Evolutionary conservation across 2,329 filamentous ascomycete species (phyloP), one percentile per base, ranked within the genome.

Genomic region (Xylariaceae sp.): DNA sequence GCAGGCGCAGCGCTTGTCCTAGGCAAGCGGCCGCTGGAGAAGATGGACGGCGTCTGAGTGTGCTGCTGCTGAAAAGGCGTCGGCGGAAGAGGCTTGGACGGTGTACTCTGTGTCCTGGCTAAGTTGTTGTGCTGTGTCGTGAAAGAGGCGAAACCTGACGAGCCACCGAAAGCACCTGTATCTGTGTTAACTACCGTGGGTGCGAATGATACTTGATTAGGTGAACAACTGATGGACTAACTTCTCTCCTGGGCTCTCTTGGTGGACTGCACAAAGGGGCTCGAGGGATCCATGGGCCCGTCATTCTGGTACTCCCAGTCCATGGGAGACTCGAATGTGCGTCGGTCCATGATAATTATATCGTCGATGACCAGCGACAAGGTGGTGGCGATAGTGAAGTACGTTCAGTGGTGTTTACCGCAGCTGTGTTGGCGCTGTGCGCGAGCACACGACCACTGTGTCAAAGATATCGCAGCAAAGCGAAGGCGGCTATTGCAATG

Each of bases 261-360:
- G 1, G 73, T 71, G 35, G 77, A 73, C 55, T 81, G 78, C 17
- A 76, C 72, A 64, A 85, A 85, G 2, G 82, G 82, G 55, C 81
- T 84, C 10, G 78, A 80, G 15, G 75, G 75, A 66, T 85, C 82
- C 52, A 81, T 66, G 15, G 80, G 81, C 1, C 76, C 80, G 42
- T 71, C 66, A 53, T 72, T 74, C 58, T 84, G 76, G 64, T 82
- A 85, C 63, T 85, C 80, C 78, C 80, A 86, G 59, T 85, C 82
- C 82, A 86, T 86, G 55, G 73, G 81, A 53, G 78, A 73, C 66
- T 85, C 81, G 55, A 72, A 77, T 2, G 76, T 81, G 59, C 82
- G 73, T 57, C 73, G 73, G 47, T 80, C 74, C 74, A 80, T 82
- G 58, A 49, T 57, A 9, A 15, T 15, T 4, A 36, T 36, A 15